Evolutionary conservation across 2,329 filamentous ascomycete genomes (phyloP).

Genomic region (Colletotrichum sp.): DNA sequence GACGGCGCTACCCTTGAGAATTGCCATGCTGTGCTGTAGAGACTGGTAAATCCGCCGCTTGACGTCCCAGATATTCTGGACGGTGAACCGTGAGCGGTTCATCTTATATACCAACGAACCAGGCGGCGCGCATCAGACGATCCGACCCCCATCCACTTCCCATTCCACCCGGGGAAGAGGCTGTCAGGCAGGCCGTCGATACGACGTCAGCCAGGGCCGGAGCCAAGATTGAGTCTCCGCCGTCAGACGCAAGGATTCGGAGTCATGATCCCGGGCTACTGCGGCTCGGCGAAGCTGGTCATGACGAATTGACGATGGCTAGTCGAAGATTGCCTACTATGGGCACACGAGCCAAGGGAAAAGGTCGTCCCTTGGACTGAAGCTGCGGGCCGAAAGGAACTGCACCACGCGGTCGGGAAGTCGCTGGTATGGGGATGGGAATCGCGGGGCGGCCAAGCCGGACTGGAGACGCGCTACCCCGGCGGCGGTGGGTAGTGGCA

Average conservation of each 20-base stretch:
- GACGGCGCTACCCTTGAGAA: conserved; percentile 18
- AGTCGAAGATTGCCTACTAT: not conserved
- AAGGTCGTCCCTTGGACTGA: not conserved
- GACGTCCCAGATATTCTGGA: not conserved
- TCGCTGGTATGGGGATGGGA: not conserved
- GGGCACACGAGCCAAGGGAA: not conserved
- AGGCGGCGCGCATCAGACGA: not conserved
- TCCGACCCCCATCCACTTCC: not conserved
- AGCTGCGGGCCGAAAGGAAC: not conserved
- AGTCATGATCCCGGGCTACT: conserved; percentile 15
- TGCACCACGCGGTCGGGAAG: not conserved
- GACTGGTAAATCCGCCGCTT: conserved; percentile 3
- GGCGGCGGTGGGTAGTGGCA: not conserved
- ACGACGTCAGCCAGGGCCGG: conserved; percentile 16
- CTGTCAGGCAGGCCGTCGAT: not conserved
- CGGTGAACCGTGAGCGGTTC: not conserved
- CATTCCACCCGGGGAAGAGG: not conserved
- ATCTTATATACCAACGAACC: conserved; percentile 7
- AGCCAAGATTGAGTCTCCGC: conserved; percentile 8
- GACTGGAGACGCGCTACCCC: not conserved
- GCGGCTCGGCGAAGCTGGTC: not conserved
- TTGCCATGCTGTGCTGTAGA: conserved; percentile 9
- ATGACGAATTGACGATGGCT: conserved; percentile 9
- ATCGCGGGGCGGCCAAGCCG: conserved; percentile 19
- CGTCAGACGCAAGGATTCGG: not conserved